Evolutionary conservation across 2,329 filamentous ascomycete genomes (phyloP).

Genomic region (Fusarium aywerte): DNA sequence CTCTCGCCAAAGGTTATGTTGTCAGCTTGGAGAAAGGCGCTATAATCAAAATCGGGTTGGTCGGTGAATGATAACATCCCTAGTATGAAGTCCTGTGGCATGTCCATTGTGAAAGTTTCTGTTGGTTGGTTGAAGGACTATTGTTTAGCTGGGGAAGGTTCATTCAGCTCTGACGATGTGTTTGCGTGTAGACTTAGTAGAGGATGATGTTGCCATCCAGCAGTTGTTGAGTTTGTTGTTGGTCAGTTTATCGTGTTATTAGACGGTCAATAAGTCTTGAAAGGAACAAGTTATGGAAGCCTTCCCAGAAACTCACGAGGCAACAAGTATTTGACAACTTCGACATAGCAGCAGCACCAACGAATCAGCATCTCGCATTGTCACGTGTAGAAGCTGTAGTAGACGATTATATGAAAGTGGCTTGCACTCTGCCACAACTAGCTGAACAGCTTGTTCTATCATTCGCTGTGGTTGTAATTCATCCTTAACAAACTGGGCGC

Average conservation of each 20-base stretch:
- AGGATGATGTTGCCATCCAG: neutral
- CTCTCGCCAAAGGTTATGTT: conserved; percentile 39
- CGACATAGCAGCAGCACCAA: conserved; percentile 1
- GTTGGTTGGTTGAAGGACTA: neutral
- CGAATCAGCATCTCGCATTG: conserved; percentile 36
- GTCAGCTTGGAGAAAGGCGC: conserved; percentile 51
- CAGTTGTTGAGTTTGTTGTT: neutral
- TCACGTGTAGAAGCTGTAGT: conserved; percentile 39
- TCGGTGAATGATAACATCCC: conserved; percentile 48
- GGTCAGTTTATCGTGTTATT: neutral
- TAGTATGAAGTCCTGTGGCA: conserved; percentile 42
- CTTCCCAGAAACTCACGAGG: conserved; percentile 1
- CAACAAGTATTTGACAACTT: conserved; percentile 11
- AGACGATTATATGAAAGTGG: conserved; percentile 24
- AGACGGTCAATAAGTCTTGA: neutral
- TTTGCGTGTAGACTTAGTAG: neutral
- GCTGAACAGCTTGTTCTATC: conserved; percentile 14
- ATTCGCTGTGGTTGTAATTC: conserved; percentile 38
- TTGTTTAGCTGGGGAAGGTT: neutral
- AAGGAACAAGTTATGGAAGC: neutral
- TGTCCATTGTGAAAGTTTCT: conserved; percentile 45
- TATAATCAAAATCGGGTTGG: conserved; percentile 54
- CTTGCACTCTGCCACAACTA: conserved; percentile 28
- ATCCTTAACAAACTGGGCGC: conserved; percentile 8
- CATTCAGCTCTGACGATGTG: conserved; percentile 11